Conservation (phyloP, 2,329 filamentous ascomycete species). For the Laburnicola sp. region DNA sequence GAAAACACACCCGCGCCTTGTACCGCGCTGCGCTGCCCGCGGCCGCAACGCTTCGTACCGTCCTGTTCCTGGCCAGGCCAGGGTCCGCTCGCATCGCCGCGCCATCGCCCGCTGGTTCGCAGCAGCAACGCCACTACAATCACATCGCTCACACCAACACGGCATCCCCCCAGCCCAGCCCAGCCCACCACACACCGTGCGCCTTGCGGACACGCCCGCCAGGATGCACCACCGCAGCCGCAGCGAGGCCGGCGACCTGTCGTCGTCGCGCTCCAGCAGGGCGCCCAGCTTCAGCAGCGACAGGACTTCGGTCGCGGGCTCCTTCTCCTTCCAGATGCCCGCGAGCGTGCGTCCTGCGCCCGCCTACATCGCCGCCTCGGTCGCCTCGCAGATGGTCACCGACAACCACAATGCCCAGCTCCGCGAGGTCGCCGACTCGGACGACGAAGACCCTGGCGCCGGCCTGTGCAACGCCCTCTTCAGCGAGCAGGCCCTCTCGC, state of each 20-base stretch:
- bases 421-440: slow-evolving; percentile 69
- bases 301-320: slow-evolving; percentile 62
- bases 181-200: background rate
- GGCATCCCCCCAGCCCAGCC: too few relatives aligned
- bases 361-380: slow-evolving; percentile 83
- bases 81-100: slow-evolving; percentile 7
- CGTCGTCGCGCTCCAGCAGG: slow-evolving; percentile 44
- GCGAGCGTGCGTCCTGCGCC: slow-evolving; percentile 72
- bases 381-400: slow-evolving; percentile 88
- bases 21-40: background rate
- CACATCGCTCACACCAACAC: background rate
- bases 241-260: slow-evolving; percentile 38
- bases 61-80: too few relatives aligned
- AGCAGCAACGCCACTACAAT: slow-evolving; percentile 14
- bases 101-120: slow-evolving; percentile 18
- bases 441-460: slow-evolving; percentile 61
- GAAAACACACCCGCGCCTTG: background rate
- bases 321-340: slow-evolving; percentile 62
- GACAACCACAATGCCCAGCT: slow-evolving; percentile 80
- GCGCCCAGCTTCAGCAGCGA: slow-evolving; percentile 69
- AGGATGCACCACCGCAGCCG: slow-evolving; percentile 40
- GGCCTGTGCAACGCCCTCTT: slow-evolving; percentile 72
- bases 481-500: slow-evolving; percentile 69
- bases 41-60: background rate
- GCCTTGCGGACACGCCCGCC: background rate